These are phyloP conservation scores for Beauveria varroae DNA, from an alignment of 2,329 filamentous ascomycete genomes.

Conservation along the genomic window DNA sequence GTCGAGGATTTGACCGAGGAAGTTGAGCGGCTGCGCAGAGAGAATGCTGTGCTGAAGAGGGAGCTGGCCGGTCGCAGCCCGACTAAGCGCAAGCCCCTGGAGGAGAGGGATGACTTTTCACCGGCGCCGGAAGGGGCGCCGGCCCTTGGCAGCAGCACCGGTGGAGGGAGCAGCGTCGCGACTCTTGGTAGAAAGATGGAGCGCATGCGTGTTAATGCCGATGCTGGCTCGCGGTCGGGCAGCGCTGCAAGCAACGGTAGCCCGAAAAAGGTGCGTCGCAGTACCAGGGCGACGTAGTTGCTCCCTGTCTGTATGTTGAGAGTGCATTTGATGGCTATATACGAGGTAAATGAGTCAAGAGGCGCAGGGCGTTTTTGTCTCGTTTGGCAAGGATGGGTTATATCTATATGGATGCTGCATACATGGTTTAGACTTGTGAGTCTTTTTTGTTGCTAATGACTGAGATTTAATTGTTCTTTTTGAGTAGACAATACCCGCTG, in stretches of 20 bases:
- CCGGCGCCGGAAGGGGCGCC: slow-evolving; percentile 11
- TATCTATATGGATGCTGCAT: neutral
- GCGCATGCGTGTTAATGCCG: slow-evolving; percentile 39
- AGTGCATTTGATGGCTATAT: neutral
- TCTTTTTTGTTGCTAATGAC: neutral
- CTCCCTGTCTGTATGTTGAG: too few relatives aligned
- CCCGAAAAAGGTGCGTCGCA: slow-evolving; percentile 46
- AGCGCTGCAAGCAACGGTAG: slow-evolving; percentile 30
- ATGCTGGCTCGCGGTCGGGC: slow-evolving; percentile 19
- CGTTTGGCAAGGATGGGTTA: neutral
- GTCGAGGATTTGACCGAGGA: slow-evolving; percentile 61
- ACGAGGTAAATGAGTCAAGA: neutral
- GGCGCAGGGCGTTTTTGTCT: slow-evolving; percentile 7
- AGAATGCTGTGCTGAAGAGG: slow-evolving; percentile 57
- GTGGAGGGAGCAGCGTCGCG: slow-evolving; percentile 19
- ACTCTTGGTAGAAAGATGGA: slow-evolving; percentile 42
- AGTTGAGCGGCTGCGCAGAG: slow-evolving; percentile 60
- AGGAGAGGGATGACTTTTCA: slow-evolving; percentile 40
- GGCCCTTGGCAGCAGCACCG: too few relatives aligned
- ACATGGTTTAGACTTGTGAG: neutral
- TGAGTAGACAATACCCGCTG: slow-evolving; percentile 6
- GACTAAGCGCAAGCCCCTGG: slow-evolving; percentile 48
- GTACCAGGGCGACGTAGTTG: neutral
- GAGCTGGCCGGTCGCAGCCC: slow-evolving; percentile 59
- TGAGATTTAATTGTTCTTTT: neutral